phyloP scores from a whole-genome alignment of 768 basidiomycete genomes.

The Boletus insuetus region DNA sequence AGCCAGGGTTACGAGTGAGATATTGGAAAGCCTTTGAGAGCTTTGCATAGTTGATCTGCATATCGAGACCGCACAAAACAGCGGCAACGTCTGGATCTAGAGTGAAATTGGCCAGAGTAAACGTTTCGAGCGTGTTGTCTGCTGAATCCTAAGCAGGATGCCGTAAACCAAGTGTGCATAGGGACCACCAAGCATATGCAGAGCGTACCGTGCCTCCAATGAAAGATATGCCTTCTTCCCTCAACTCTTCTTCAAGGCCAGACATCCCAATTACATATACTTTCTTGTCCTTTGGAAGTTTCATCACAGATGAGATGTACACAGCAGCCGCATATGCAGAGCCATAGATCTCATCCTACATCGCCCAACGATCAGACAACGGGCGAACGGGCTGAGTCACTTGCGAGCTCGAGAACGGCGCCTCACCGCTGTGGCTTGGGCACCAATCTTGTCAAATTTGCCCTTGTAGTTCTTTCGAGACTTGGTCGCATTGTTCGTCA shows the following conservation, averaged over 20 bases:
- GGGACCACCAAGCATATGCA: background rate
- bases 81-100: slow-evolving; percentile 82
- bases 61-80: slow-evolving; percentile 92
- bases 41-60: slow-evolving; percentile 89
- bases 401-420: slow-evolving; percentile 1
- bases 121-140: slow-evolving; percentile 71
- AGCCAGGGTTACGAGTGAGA: slow-evolving; percentile 73
- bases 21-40: slow-evolving; percentile 90
- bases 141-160: slow-evolving; percentile 65
- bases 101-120: slow-evolving; percentile 66
- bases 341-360: slow-evolving; percentile 92
- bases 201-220: slow-evolving; percentile 80
- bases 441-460: slow-evolving; percentile 88
- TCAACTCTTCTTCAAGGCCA: slow-evolving; percentile 91
- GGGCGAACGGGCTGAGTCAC: background rate
- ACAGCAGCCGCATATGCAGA: slow-evolving; percentile 87
- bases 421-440: slow-evolving; percentile 81
- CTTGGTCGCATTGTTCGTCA: slow-evolving; percentile 97
- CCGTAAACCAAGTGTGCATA: background rate
- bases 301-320: slow-evolving; percentile 85
- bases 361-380: background rate
- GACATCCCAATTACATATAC: slow-evolving; percentile 94
- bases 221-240: slow-evolving; percentile 77
- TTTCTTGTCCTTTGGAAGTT: slow-evolving; percentile 87
- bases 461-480: slow-evolving; percentile 82